Evolutionary conservation across 2,329 filamentous ascomycete species (phyloP), one percentile per base, ranked within the genome.

Genomic region (Plenodomus tracheiphilus): DNA sequence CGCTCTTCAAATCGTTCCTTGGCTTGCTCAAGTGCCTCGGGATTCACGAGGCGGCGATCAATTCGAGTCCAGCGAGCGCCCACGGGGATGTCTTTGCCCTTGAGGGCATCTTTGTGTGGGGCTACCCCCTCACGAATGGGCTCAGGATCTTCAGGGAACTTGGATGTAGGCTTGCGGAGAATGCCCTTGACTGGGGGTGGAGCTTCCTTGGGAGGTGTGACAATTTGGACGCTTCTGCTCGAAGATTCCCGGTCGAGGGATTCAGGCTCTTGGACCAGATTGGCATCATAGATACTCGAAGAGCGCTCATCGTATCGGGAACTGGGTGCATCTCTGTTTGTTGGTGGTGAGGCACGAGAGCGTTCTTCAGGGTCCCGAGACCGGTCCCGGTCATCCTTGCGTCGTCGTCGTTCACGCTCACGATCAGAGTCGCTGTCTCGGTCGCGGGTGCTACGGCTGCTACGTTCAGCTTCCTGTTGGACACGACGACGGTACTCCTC

Each of bases 51-150:
- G 58, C 87, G 85, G 47, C 92, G 85, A 68, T 88, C 89, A 66
- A 97, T 92, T 76, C 94, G 96, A 39, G 92, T 97, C 92, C 92
- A 97, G 46, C 91, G 84, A 28, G 92, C 92, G 48, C 88, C 89
- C 0, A 85, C 75, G 4, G 77, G 77, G 25, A 91, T 89, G 34
- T 89, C 87, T 53, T 86, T 85, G 46, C 70, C 71, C 67, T 85
- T 85, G 71, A 87, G 85, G 41, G 89, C 86, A 67, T 96, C 91
- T 74, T 96, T 96, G 66, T 96, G 83, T n/a, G 92, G 92, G 2
- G 92, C 91, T 6, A 96, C 93, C 15, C 92, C 93, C 70, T 97
- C 93, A 17, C 92, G 84, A 30, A 95, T 81, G 0, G 90, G 87
- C 58, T 91, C 87, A 1, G 85, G 83, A 53, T 96, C 88, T 65